phyloP scores from a whole-genome alignment of 441 rosid species.

The Gossypium trilobum region DNA sequence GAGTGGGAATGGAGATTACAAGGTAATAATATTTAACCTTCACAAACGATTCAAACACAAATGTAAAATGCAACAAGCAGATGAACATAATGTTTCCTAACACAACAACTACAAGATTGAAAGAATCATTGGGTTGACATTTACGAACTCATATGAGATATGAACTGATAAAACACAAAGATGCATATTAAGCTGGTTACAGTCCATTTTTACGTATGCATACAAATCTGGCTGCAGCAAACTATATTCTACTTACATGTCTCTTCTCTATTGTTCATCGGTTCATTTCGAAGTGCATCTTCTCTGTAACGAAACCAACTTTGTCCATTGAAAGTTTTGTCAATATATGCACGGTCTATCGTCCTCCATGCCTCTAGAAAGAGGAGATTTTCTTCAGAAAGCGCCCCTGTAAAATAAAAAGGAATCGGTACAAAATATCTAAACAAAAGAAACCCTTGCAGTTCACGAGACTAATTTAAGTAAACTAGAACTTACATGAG shows the following conservation, averaged over 20 bases:
- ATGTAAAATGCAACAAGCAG: conserved; percentile 1
- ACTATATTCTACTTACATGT: conserved; percentile 45
- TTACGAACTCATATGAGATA: background rate
- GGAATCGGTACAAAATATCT: background rate
- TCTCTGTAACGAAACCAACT: conserved; percentile 97
- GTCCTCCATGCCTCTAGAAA: conserved; percentile 94
- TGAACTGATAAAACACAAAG: background rate
- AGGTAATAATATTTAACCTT: background rate
- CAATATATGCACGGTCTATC: conserved; percentile 82
- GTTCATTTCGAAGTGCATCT: conserved; percentile 73
- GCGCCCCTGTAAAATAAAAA: conserved; percentile 40
- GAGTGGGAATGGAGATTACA: background rate
- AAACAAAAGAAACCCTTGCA: background rate
- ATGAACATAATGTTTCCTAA: background rate
- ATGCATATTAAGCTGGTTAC: background rate
- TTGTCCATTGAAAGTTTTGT: conserved; percentile 86
- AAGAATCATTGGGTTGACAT: background rate
- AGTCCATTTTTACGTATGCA: background rate
- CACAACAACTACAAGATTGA: background rate
- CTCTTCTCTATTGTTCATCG: conserved; percentile 77
- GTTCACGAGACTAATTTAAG: background rate
- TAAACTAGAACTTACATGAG: conserved; percentile 44
- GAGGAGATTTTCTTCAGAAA: conserved; percentile 65
- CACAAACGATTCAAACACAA: background rate
- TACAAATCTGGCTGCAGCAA: background rate